These are phyloP conservation scores for Phialophora chinensis DNA, from an alignment of 2,329 filamentous ascomycete species.

Conservation along the genomic window DNA sequence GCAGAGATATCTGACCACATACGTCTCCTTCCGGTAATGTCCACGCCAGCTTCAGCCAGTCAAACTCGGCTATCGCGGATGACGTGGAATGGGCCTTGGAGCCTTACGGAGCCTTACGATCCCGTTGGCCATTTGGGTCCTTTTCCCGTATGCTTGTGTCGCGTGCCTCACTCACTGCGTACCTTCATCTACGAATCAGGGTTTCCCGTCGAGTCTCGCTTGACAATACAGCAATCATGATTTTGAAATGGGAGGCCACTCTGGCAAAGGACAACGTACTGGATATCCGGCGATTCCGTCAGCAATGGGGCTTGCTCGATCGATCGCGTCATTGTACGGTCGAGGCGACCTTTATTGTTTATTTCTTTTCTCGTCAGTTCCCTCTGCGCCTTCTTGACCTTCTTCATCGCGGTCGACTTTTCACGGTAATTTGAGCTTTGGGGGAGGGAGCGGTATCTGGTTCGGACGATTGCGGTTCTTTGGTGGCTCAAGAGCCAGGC, in stretches of 20 bases:
- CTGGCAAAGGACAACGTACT: conserved; percentile 8
- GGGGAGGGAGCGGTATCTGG: background rate
- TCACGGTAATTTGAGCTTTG: background rate
- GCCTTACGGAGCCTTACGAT: conserved; percentile 14
- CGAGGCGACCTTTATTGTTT: background rate
- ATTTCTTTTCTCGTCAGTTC: background rate
- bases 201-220: conserved; percentile 10
- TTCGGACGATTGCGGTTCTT: background rate
- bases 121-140: conserved; percentile 2
- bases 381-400: background rate
- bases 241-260: background rate
- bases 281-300: conserved; percentile 16
- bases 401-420: background rate
- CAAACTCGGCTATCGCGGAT: conserved; percentile 7
- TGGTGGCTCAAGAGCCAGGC: background rate
- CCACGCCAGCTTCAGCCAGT: conserved; percentile 9
- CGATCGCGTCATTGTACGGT: background rate
- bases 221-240: conserved; percentile 4
- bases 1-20: conserved; percentile 3
- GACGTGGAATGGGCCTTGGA: conserved; percentile 14
- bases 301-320: background rate
- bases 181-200: conserved; percentile 9
- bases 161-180: conserved; percentile 10
- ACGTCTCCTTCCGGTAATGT: background rate
- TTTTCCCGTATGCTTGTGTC: conserved; percentile 7